Evolutionary conservation across 495 filamentous ascomycete genomes (phyloP).

Genomic region (Neurospora hispaniola): DNA sequence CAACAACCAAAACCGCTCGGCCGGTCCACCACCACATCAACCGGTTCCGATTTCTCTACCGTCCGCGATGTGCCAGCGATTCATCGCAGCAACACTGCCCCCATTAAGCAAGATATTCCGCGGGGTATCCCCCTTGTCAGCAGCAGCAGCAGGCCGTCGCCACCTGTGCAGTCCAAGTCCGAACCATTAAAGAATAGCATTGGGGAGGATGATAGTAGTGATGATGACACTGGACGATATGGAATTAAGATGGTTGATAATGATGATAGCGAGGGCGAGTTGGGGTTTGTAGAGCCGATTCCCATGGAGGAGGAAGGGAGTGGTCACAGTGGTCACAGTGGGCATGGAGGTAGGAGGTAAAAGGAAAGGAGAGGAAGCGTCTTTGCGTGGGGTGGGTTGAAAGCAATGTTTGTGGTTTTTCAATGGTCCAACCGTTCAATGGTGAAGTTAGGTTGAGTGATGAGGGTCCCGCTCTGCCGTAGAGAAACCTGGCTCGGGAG

Average conservation of each 20-base stretch:
- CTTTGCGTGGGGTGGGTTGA: too few species aligned
- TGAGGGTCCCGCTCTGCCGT: too few species aligned
- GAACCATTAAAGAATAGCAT: not conserved
- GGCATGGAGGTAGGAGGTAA: not conserved
- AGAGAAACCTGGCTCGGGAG: too few species aligned
- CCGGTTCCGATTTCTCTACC: not conserved
- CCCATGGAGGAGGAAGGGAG: slow-evolving; percentile 12
- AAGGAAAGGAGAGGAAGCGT: too few species aligned
- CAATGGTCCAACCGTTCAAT: too few species aligned
- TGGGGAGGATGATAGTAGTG: slow-evolving; percentile 25
- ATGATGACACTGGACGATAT: slow-evolving; percentile 33
- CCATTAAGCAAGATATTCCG: not conserved
- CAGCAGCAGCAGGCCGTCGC: not conserved
- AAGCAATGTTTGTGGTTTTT: too few species aligned
- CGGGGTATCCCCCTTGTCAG: not conserved
- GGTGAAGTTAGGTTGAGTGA: too few species aligned
- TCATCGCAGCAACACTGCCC: too few species aligned
- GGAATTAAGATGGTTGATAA: slow-evolving; percentile 45
- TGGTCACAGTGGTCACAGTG: not conserved
- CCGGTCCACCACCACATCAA: not conserved
- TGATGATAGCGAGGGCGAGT: slow-evolving; percentile 8
- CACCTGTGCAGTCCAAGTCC: not conserved
- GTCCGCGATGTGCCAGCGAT: too few species aligned
- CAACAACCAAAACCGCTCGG: not conserved
- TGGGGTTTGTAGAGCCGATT: slow-evolving; percentile 17